phyloP scores from a whole-genome alignment of 2,329 filamentous ascomycete species.

The Hymenoscyphus infarciens region DNA sequence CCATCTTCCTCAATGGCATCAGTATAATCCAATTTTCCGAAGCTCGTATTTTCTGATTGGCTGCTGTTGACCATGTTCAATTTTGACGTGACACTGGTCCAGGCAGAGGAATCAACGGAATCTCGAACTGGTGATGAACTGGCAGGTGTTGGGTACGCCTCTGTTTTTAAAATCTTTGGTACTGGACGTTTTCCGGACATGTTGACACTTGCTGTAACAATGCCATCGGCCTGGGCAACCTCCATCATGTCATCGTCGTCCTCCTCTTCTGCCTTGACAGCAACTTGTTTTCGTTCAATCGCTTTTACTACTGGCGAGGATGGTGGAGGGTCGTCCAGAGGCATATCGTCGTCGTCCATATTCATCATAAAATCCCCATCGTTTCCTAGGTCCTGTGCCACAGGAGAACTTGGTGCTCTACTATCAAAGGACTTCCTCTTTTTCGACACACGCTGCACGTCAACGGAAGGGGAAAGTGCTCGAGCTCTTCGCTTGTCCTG shows the following conservation, averaged over 20 bases:
- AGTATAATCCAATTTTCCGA: conserved; percentile 78
- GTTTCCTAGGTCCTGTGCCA: conserved; percentile 51
- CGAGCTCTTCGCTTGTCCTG: conserved; percentile 75
- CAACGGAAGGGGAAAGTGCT: conserved; percentile 70
- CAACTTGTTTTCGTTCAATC: conserved; percentile 63
- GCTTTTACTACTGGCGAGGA: conserved; percentile 84
- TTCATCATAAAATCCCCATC: conserved; percentile 51
- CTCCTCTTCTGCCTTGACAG: conserved; percentile 59
- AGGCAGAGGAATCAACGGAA: conserved; percentile 73
- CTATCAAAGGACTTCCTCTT: conserved; percentile 53
- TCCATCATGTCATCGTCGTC: conserved; percentile 85
- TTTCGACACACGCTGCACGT: conserved; percentile 51
- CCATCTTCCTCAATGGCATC: conserved; percentile 94
- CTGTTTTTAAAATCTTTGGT: conserved; percentile 68
- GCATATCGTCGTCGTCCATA: conserved; percentile 64
- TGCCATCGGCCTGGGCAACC: conserved; percentile 70
- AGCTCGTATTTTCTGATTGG: conserved; percentile 58
- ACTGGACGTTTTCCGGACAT: conserved; percentile 75
- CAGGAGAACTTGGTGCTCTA: conserved; percentile 43
- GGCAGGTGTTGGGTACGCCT: conserved; percentile 64
- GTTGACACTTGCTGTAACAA: conserved; percentile 72
- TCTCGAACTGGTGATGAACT: conserved; percentile 72
- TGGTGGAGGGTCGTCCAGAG: conserved; percentile 81
- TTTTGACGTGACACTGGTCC: conserved; percentile 82
- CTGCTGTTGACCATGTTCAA: conserved; percentile 81